Evolutionary conservation across 1,284 basidiomycete genomes (phyloP).

Genomic region (Cutaneotrichosporon mucoides): DNA sequence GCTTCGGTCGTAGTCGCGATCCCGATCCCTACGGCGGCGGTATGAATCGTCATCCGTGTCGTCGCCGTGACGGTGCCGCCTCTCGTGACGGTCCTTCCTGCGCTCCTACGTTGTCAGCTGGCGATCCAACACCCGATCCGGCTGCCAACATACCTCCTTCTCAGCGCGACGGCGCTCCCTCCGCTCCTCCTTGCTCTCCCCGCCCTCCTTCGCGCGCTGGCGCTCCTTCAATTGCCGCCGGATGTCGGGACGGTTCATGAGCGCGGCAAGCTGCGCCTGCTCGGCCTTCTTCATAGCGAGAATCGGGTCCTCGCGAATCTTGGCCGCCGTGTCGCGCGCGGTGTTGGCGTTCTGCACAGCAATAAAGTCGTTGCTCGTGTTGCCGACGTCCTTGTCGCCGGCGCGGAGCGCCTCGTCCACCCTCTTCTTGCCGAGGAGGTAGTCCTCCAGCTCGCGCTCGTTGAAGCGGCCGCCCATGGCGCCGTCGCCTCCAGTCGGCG

Average conservation of each 20-base stretch:
- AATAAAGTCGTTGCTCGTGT: constrained; percentile 81
- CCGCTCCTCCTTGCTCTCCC: constrained; percentile 57
- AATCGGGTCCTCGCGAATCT: constrained; percentile 93
- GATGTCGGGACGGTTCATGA: constrained; percentile 87
- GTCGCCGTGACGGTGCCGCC: constrained; percentile 7
- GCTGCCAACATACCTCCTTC: constrained; percentile 44
- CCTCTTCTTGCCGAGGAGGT: constrained; percentile 94
- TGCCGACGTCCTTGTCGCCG: constrained; percentile 85
- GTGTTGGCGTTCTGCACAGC: constrained; percentile 90
- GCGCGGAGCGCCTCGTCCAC: constrained; percentile 88
- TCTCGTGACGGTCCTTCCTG: constrained; percentile 14
- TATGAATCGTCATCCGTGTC: constrained; percentile 8
- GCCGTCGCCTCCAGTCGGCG: constrained; percentile 77
- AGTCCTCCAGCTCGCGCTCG: constrained; percentile 89
- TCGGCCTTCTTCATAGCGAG: constrained; percentile 97
- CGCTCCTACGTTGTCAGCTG: constrained; percentile 14
- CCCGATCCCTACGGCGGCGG: constrained; percentile 4
- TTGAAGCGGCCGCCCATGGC: constrained; percentile 55
- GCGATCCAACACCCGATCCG: neutral
- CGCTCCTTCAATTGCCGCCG: constrained; percentile 72
- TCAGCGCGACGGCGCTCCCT: constrained; percentile 59
- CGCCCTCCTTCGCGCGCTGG: constrained; percentile 63
- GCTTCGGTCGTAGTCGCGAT: constrained; percentile 6
- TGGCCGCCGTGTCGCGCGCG: constrained; percentile 80
- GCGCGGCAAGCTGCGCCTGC: constrained; percentile 81